Evolutionary conservation across 495 filamentous ascomycete genomes (phyloP), one percentile per base, ranked within the genome.

Genomic region (Neurospora sp.): DNA sequence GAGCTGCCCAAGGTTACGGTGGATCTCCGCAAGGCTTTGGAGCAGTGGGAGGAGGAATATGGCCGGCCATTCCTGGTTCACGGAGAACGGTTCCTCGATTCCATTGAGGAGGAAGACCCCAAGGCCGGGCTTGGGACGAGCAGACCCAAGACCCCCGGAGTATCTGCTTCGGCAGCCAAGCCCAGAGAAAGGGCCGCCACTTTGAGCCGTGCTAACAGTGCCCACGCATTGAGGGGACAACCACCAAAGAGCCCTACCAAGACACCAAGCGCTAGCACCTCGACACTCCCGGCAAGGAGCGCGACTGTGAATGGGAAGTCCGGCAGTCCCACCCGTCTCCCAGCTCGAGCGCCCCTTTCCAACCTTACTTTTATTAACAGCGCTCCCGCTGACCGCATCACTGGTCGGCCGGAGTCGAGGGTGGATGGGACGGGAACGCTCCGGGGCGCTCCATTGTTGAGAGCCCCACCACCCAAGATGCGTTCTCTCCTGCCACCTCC

Each of bases 41-140:
- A 96, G 82, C 83, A 88, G 42, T 99, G 92, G 92, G 96, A 98
- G 79, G 92, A 97, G 73, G 94, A 98, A 74, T 97, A 93, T 78
- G 94, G 94, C 40, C 89, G 94, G 46, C 93, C 94, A 27, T 98
- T 98, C 85, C 84, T 95, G 46, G 93, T 99, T 40, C 93, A 94
- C 74, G 96, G 96, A 39, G 91, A 97, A 74, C 86, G 92, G 76
- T 99, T 98, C 78, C 85, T 96, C 59, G 93, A 97, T 75, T 84
- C 90, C 72, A 83, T 96, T 39, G 90, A 91, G 74, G 85, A 88
- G 20, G 86, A 89, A 12, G 85, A 88, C 35, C 80, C 89, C 5
- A 95, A 87, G 77, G 81, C 85, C n/a, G 87, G 84, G 12, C 89
- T 88, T n/a, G 83, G 83, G 0, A 87, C 92, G 27, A 66, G 54